A percentile compares a stretch with the other conserved stretches of the same genome.
phyloP scores from a whole-genome alignment of 805 yeast species.

The Starmerella ratchasimensis region DNA sequence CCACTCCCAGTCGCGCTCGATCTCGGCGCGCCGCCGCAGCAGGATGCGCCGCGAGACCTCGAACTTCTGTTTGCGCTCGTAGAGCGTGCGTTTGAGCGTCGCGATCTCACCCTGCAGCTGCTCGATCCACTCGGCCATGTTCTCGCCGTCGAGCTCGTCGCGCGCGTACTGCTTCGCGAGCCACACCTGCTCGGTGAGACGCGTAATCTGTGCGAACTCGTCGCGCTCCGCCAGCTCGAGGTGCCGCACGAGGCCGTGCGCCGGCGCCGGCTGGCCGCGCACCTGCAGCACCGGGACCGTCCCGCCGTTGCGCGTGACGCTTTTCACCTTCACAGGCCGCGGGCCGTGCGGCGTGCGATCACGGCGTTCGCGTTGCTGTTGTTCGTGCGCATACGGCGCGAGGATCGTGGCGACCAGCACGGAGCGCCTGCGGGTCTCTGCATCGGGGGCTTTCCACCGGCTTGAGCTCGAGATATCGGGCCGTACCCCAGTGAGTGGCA shows the following conservation, averaged over 20 bases:
- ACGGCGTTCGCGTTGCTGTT: background rate
- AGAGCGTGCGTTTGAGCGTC: background rate
- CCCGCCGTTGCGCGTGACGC: slow-evolving; percentile 14
- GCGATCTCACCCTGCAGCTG: slow-evolving; percentile 1
- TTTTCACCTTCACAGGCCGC: slow-evolving; percentile 11
- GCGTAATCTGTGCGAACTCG: background rate
- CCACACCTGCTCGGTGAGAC: slow-evolving; percentile 8
- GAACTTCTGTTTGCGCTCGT: slow-evolving; percentile 1
- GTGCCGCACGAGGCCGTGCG: slow-evolving; percentile 13
- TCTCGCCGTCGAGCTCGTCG: slow-evolving; percentile 13
- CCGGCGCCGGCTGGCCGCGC: slow-evolving; percentile 12
- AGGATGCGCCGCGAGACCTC: slow-evolving; percentile 18
- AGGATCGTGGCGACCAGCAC: slow-evolving; percentile 15
- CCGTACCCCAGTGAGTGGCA: too few relatives aligned
- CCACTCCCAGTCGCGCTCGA: slow-evolving; percentile 12
- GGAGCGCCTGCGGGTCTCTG: background rate
- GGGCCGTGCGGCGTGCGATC: slow-evolving; percentile 7
- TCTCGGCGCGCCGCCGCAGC: slow-evolving; percentile 8
- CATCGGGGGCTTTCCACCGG: background rate
- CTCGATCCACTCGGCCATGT: slow-evolving; percentile 8
- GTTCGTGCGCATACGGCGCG: slow-evolving; percentile 11
- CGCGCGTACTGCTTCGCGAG: slow-evolving; percentile 10
- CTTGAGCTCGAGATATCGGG: background rate
- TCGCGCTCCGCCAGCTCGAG: slow-evolving; percentile 8
- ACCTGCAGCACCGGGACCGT: slow-evolving; percentile 13